These are phyloP conservation scores for Trichoderma virens DNA, from an alignment of 495 filamentous ascomycete genomes.

Conservation along the genomic window DNA sequence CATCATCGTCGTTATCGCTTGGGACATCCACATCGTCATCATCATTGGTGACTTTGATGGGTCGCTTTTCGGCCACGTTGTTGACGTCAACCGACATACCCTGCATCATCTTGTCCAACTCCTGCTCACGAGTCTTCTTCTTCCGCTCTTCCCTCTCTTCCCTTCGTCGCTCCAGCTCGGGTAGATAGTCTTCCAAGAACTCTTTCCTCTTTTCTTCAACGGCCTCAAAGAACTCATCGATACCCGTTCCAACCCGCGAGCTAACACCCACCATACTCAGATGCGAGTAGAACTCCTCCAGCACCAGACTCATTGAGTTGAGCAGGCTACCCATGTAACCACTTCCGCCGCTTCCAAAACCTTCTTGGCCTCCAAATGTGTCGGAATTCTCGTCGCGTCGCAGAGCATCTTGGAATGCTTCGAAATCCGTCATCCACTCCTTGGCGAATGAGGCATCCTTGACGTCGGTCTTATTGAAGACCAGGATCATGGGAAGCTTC, in stretches of 20 bases:
- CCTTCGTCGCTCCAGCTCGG: constrained; percentile 75
- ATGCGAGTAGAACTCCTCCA: constrained; percentile 96
- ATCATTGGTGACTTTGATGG: constrained; percentile 14
- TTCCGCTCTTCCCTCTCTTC: constrained; percentile 69
- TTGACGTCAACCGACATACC: constrained; percentile 67
- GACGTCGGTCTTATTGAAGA: constrained; percentile 98
- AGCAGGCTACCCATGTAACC: constrained; percentile 96
- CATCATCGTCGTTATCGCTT: constrained; percentile 40
- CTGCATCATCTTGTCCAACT: constrained; percentile 87
- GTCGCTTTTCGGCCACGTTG: constrained; percentile 13
- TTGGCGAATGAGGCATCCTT: constrained; percentile 86
- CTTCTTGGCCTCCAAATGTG: constrained; percentile 67
- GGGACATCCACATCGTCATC: constrained; percentile 44
- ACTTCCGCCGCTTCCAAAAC: constrained; percentile 55
- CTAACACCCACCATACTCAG: constrained; percentile 88
- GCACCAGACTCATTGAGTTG: constrained; percentile 95
- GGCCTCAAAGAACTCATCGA: constrained; percentile 87
- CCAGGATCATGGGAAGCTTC: constrained; percentile 93
- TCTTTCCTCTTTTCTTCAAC: constrained; percentile 81
- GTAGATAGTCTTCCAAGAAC: constrained; percentile 85
- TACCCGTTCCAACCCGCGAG: constrained; percentile 83
- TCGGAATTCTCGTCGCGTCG: constrained; percentile 69
- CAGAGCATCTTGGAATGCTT: constrained; percentile 85
- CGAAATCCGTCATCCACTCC: constrained; percentile 99
- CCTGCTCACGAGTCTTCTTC: constrained; percentile 59